Evolutionary conservation across 2,329 filamentous ascomycete species (phyloP).

Genomic region (Graphiopsis chlorocephala): DNA sequence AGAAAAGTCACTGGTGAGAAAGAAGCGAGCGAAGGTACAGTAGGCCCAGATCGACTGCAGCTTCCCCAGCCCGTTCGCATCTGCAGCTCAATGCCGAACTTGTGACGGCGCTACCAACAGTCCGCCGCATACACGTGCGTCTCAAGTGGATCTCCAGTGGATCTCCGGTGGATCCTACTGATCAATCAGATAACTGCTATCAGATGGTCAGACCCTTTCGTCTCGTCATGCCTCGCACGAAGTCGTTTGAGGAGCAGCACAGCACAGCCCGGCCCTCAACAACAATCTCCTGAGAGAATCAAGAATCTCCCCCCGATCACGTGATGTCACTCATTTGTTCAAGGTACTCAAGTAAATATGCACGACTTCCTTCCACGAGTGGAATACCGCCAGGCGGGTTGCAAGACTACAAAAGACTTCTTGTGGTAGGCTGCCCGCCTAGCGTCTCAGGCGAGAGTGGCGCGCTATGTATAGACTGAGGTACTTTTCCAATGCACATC

Average conservation of each 20-base stretch:
- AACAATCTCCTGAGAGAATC: not conserved
- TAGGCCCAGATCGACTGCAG: not conserved
- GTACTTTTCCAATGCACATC: not conserved
- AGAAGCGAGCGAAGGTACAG: not conserved
- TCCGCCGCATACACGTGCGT: not conserved
- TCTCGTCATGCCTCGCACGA: not conserved
- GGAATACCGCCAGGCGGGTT: not conserved
- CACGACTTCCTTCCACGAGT: not conserved
- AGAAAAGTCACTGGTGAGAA: not conserved
- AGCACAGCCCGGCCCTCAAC: not conserved
- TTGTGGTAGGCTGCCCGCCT: not conserved
- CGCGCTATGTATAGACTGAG: not conserved
- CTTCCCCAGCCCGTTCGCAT: not conserved
- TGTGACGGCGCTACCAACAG: not conserved
- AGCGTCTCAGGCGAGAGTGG: not conserved
- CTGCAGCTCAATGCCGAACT: not conserved
- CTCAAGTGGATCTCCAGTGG: not conserved
- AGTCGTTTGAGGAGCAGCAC: not conserved
- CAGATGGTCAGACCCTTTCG: slow-evolving; percentile 1
- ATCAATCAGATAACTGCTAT: slow-evolving; percentile 5
- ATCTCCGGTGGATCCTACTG: too few relatives aligned
- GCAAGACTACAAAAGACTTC: not conserved
- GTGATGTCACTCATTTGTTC: not conserved
- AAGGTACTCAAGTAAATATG: not conserved
- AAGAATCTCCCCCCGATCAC: not conserved